phyloP scores from a whole-genome alignment of 768 basidiomycete species.

The Psilocybe sp. region DNA sequence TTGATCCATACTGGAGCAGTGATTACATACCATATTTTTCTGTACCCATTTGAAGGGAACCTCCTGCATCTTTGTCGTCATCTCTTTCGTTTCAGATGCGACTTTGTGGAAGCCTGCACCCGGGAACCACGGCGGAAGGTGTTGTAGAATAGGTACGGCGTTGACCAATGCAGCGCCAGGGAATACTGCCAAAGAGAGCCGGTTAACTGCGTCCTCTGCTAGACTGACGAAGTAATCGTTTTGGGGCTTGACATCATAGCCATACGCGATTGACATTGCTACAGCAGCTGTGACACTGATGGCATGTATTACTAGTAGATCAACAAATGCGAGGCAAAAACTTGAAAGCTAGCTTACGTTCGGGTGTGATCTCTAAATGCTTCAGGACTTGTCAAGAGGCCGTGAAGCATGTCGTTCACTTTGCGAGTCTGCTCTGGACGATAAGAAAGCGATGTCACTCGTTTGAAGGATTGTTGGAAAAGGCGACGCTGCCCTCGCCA shows the following conservation, averaged over 20 bases:
- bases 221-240: neutral
- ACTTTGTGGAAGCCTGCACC: neutral
- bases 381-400: too few species aligned
- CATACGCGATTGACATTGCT: neutral
- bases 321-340: too few species aligned
- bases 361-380: too few species aligned
- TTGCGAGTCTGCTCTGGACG: too few species aligned
- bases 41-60: neutral
- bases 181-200: neutral
- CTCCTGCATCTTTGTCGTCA: neutral
- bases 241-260: neutral
- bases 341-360: too few species aligned
- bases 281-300: neutral
- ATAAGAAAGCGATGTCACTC: too few species aligned
- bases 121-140: neutral
- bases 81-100: neutral
- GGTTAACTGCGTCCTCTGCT: neutral
- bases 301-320: neutral
- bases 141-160: neutral
- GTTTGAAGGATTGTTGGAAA: too few species aligned
- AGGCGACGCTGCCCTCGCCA: too few species aligned
- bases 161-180: neutral
- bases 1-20: neutral
- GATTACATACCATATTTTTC: neutral
- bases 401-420: too few species aligned